These are phyloP conservation scores for Debaryomyces hansenii DNA, from an alignment of 805 yeast species.

Conservation along the genomic window DNA sequence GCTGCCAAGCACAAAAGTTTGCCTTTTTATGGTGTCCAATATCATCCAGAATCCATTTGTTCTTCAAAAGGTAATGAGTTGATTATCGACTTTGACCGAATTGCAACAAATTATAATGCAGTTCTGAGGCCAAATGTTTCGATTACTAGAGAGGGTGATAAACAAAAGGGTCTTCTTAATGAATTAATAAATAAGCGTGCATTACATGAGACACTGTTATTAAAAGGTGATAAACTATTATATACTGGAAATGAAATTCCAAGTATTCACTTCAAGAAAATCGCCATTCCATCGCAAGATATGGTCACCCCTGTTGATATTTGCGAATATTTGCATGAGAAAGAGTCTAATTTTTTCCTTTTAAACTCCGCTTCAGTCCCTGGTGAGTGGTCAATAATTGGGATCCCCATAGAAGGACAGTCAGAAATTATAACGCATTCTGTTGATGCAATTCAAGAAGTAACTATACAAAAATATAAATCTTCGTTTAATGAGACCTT, in stretches of 20 bases:
- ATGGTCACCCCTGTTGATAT: constrained; percentile 42
- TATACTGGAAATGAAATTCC: constrained; percentile 7
- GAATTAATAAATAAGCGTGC: constrained; percentile 15
- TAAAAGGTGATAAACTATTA: constrained; percentile 5
- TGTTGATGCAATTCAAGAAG: constrained; percentile 36
- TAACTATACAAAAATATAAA: constrained; percentile 29
- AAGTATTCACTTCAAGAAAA: constrained; percentile 11
- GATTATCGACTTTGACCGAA: constrained; percentile 59
- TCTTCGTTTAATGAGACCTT: constrained; percentile 7
- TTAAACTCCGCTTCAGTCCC: constrained; percentile 81
- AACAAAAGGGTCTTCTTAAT: constrained; percentile 1
- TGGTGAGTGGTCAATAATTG: constrained; percentile 87
- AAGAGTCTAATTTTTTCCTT: constrained; percentile 50
- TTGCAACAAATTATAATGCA: constrained; percentile 41
- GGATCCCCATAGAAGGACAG: constrained; percentile 51
- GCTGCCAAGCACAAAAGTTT: constrained; percentile 60
- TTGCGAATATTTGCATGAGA: constrained; percentile 45
- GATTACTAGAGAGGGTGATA: background rate
- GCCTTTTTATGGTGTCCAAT: constrained; percentile 93
- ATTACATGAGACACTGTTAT: constrained; percentile 20
- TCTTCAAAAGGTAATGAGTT: constrained; percentile 65
- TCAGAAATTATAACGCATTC: constrained; percentile 63
- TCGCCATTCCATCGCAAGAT: constrained; percentile 2
- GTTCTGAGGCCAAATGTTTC: background rate
- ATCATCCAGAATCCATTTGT: constrained; percentile 95